Evolutionary conservation across 345 rosid genomes (phyloP), one percentile per base, ranked within the genome.

Genomic region (Hevea brasiliensis): DNA sequence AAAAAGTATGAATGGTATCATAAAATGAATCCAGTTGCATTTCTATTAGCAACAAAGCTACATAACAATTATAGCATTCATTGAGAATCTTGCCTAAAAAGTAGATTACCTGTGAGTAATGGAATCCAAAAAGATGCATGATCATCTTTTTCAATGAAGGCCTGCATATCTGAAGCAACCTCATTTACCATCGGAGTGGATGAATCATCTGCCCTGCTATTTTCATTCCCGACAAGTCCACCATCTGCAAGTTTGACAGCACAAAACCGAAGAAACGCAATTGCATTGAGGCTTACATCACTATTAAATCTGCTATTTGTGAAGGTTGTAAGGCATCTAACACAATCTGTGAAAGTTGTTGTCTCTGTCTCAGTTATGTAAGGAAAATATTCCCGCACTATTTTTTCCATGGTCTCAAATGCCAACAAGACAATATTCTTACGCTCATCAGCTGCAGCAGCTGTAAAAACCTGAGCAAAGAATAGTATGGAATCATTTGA

Each of bases 331-430:
- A 94, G 97, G 86, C 98, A 94, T 82, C 84, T 86, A 79, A 94
- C 97, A 79, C 98, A 94, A 74, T 90, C 97, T 6, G 97, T 92
- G 80, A 94, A 94, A 63, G 90, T 90, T 76, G 91, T 81, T 6
- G 89, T 83, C 84, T 94, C 98, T n/a, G 98, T 94, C 89, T 94
- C 97, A 40, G 93, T 94, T 76, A 94, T 90, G 75, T 87, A 83
- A 68, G 97, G 89, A 81, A 92, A 94, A 75, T 92, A 92, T 71
- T 90, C 97, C 57, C 97, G 91, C 61, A 94, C 97, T 48, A 94
- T 92, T 83, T 92, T 94, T 81, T 92, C 98, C 95, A 88, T 90
- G 7, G 97, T 92, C 83, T 92, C 93, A 62, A 92, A 94, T 69
- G 97, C 97, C 85, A 94, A 80, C 81, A 87, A 74, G 73, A 92